These are phyloP conservation scores for Aspergillus versicolor DNA, from an alignment of 2,329 filamentous ascomycete species.

Conservation along the genomic window DNA sequence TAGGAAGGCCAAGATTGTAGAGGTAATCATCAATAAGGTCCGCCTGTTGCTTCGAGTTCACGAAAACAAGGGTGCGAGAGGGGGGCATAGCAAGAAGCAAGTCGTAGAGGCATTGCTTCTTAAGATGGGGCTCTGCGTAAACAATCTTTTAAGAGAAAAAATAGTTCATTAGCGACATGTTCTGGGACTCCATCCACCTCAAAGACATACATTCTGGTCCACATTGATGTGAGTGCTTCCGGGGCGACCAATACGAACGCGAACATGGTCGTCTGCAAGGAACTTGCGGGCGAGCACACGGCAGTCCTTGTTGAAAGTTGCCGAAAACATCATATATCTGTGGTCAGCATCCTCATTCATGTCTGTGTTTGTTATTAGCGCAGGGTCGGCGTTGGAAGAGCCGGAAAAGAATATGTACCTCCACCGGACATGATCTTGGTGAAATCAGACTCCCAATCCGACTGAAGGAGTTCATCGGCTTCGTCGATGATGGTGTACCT, in stretches of 20 bases:
- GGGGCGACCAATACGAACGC: constrained; percentile 81
- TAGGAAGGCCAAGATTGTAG: constrained; percentile 75
- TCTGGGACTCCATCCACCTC: not conserved
- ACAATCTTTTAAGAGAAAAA: constrained; percentile 52
- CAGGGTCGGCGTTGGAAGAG: not conserved
- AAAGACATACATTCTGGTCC: constrained; percentile 58
- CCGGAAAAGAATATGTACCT: constrained; percentile 58
- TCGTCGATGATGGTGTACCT: constrained; percentile 80
- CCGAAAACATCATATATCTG: constrained; percentile 81
- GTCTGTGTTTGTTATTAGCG: constrained; percentile 45
- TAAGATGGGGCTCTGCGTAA: constrained; percentile 63
- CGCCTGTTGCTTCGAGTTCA: constrained; percentile 74
- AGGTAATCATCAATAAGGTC: constrained; percentile 87
- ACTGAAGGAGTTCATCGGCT: constrained; percentile 84
- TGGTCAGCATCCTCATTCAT: constrained; percentile 72
- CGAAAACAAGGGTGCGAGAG: constrained; percentile 82
- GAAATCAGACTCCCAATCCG: constrained; percentile 76
- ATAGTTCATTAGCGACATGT: not conserved
- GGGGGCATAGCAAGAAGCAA: constrained; percentile 70
- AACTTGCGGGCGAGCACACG: constrained; percentile 75
- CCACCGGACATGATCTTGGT: constrained; percentile 74
- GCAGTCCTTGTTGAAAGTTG: constrained; percentile 82
- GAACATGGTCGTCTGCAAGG: constrained; percentile 71
- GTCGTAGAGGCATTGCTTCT: constrained; percentile 70
- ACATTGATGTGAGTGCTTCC: constrained; percentile 84